Percentiles rank a stretch among this genome's conserved stretches.
Conservation (phyloP, 768 basidiomycete genomes). For the Phaeolepiota aurea region DNA sequence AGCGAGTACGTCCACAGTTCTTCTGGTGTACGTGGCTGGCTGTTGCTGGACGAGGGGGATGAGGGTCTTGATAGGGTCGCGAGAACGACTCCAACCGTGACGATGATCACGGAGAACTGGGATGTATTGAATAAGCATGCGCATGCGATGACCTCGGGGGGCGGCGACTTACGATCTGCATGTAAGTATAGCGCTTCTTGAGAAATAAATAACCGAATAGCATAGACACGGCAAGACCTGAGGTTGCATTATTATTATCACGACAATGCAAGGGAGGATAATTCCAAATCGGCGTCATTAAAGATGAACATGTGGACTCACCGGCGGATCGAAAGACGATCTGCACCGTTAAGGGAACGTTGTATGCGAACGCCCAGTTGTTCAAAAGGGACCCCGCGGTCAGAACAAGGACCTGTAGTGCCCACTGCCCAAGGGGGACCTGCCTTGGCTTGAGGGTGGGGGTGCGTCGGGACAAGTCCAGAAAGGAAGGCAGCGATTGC, state of each 20-base stretch:
- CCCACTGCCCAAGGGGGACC: conserved; percentile 65
- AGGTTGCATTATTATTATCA: conserved; percentile 2
- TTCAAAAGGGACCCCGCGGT: conserved; percentile 65
- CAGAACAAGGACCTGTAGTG: conserved; percentile 61
- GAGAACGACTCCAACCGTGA: conserved; percentile 63
- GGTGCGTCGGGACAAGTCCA: conserved; percentile 28
- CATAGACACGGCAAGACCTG: conserved; percentile 75
- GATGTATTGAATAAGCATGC: background rate
- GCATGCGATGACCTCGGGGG: background rate
- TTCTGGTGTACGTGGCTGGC: conserved; percentile 14
- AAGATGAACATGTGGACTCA: too few species aligned
- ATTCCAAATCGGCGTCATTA: too few species aligned
- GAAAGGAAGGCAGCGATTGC: conserved; percentile 57
- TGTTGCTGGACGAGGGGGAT: conserved; percentile 14
- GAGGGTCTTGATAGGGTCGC: conserved; percentile 60
- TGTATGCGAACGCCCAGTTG: conserved; percentile 73
- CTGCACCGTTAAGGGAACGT: conserved; percentile 69
- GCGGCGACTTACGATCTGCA: conserved; percentile 51
- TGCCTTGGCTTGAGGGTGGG: conserved; percentile 56
- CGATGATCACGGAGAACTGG: conserved; percentile 56
- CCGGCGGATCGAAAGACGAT: conserved; percentile 85
- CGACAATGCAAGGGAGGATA: too few species aligned
- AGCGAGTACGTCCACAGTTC: conserved; percentile 55
- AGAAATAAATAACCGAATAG: conserved; percentile 55
- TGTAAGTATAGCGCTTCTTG: conserved; percentile 45